Evolutionary conservation across 768 basidiomycete species (phyloP).

Genomic region (Xerocomellus amylosporus): DNA sequence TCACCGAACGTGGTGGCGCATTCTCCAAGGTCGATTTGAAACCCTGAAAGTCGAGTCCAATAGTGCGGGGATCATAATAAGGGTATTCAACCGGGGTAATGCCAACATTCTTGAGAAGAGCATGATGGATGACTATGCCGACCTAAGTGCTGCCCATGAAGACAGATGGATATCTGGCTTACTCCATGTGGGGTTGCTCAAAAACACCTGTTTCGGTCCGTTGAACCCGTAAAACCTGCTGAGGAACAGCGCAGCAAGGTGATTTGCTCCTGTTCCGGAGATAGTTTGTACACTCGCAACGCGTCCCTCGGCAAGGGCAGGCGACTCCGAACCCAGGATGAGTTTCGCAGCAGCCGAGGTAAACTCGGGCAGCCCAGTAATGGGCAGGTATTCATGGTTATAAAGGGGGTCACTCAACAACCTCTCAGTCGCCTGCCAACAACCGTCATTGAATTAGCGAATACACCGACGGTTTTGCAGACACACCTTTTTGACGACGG

Average conservation of each 20-base stretch:
- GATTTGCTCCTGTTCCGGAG: slow-evolving; percentile 95
- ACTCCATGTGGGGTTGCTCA: slow-evolving; percentile 97
- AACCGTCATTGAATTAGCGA: slow-evolving; percentile 2
- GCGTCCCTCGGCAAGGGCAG: slow-evolving; percentile 66
- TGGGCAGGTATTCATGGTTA: slow-evolving; percentile 93
- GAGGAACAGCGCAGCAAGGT: slow-evolving; percentile 86
- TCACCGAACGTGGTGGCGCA: slow-evolving; percentile 75
- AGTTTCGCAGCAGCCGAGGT: slow-evolving; percentile 78
- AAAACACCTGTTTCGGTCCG: slow-evolving; percentile 65
- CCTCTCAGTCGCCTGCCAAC: slow-evolving; percentile 63
- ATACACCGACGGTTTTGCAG: not conserved
- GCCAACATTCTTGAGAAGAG: slow-evolving; percentile 88
- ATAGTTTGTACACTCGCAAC: slow-evolving; percentile 87
- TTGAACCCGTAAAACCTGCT: slow-evolving; percentile 73
- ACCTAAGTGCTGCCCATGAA: not conserved
- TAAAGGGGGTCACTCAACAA: slow-evolving; percentile 66
- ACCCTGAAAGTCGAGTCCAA: slow-evolving; percentile 78
- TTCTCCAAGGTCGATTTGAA: slow-evolving; percentile 56
- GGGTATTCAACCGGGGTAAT: slow-evolving; percentile 84
- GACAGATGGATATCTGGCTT: slow-evolving; percentile 30
- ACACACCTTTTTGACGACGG: slow-evolving; percentile 82
- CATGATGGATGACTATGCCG: slow-evolving; percentile 74
- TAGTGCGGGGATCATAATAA: slow-evolving; percentile 92
- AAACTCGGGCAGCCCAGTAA: slow-evolving; percentile 82
- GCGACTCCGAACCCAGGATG: slow-evolving; percentile 71